These are phyloP conservation scores for Geotrichum restrictum DNA, from an alignment of 1,139 yeast species.

Conservation along the genomic window DNA sequence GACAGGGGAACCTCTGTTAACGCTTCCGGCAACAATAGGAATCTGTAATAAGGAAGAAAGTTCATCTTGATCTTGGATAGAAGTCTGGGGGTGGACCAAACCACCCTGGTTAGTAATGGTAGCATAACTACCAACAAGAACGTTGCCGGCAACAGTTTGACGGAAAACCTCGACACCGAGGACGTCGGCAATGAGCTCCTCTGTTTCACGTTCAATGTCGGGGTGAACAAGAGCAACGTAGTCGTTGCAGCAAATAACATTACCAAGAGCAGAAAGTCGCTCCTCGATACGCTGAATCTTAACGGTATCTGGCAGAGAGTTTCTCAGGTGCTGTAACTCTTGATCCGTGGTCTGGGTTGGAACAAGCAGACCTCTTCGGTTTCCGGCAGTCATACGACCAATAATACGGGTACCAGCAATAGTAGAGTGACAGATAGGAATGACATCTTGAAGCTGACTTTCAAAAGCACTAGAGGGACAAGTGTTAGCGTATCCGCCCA, in stretches of 20 bases:
- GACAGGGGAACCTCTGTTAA: slow-evolving; percentile 94
- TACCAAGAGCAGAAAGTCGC: slow-evolving; percentile 92
- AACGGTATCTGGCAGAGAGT: slow-evolving; percentile 93
- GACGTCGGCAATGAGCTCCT: slow-evolving; percentile 97
- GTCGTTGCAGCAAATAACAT: slow-evolving; percentile 97
- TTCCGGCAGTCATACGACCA: slow-evolving; percentile 98
- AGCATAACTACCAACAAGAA: slow-evolving; percentile 94
- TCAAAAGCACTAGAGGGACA: slow-evolving; percentile 70
- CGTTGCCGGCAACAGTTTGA: slow-evolving; percentile 98
- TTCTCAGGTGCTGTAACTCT: slow-evolving; percentile 95
- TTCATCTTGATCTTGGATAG: slow-evolving; percentile 97
- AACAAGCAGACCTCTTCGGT: slow-evolving; percentile 92
- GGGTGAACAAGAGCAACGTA: slow-evolving; percentile 99
- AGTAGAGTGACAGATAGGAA: slow-evolving; percentile 95
- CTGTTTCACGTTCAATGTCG: slow-evolving; percentile 98
- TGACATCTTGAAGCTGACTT: slow-evolving; percentile 93
- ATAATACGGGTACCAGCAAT: slow-evolving; percentile 97
- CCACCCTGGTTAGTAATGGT: slow-evolving; percentile 96
- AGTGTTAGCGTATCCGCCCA: not conserved
- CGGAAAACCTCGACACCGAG: slow-evolving; percentile 98
- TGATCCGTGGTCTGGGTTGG: slow-evolving; percentile 99
- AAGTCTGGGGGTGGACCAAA: slow-evolving; percentile 94
- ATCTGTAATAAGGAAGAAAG: slow-evolving; percentile 91
- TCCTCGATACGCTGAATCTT: slow-evolving; percentile 98
- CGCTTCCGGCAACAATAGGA: slow-evolving; percentile 97